These are phyloP conservation scores for Huntiella savannae DNA, from an alignment of 2,329 filamentous ascomycete genomes.

Conservation along the genomic window DNA sequence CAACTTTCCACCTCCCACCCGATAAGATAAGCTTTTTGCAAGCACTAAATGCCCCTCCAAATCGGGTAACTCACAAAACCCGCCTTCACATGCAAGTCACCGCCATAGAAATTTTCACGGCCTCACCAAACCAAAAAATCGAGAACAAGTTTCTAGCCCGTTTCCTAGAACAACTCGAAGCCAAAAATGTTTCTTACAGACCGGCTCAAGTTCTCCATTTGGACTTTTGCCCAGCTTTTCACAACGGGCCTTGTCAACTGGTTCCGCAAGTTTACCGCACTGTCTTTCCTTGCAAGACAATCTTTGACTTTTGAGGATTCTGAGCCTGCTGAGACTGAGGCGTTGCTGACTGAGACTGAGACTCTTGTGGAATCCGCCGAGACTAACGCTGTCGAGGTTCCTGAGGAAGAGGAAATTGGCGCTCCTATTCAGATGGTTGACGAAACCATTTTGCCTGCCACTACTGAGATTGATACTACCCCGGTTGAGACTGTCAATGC, in stretches of 20 bases:
- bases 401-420: too few species aligned
- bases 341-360: too few species aligned
- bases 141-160: background rate
- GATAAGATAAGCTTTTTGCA: constrained; percentile 5
- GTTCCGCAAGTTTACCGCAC: constrained; percentile 3
- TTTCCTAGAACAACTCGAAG: background rate
- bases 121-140: background rate
- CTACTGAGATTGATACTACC: constrained; percentile 1
- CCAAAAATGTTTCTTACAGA: constrained; percentile 1
- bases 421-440: too few species aligned
- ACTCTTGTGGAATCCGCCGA: too few species aligned
- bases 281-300: constrained; percentile 12
- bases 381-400: too few species aligned
- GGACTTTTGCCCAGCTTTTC: constrained; percentile 6
- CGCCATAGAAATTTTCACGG: too few species aligned
- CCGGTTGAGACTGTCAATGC: constrained; percentile 8
- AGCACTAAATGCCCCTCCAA: constrained; percentile 1
- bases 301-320: background rate
- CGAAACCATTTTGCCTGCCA: too few species aligned
- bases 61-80: background rate
- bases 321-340: too few species aligned
- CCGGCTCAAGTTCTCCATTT: background rate
- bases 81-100: too few species aligned
- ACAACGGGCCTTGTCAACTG: constrained; percentile 1
- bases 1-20: background rate